phyloP scores from a whole-genome alignment of 225 moss, liverwort and hornwort genomes.

The Polytrichum formosum region DNA sequence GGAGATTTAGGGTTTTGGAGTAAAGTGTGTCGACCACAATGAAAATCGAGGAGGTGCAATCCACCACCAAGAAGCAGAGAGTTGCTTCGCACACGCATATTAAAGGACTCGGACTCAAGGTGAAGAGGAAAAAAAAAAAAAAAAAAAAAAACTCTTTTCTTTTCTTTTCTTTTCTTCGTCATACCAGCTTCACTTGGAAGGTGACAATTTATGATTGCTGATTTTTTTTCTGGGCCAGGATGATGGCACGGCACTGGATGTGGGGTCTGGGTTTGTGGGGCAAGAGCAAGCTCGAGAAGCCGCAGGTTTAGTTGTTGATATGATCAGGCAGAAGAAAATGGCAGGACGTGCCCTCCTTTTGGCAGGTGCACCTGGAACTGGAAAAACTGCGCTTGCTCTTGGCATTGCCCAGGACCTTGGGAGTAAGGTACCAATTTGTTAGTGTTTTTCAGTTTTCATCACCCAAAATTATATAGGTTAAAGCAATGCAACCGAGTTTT shows the following conservation, averaged over 20 bases:
- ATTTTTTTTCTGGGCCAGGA: constrained; percentile 41
- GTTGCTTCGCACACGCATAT: constrained; percentile 95
- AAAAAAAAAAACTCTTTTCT: too few species aligned
- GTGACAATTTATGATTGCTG: too few species aligned
- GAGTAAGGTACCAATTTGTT: constrained; percentile 57
- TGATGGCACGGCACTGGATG: constrained; percentile 80
- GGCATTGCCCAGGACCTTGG: constrained; percentile 98
- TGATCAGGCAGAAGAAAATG: constrained; percentile 99
- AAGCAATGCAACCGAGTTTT: too few species aligned
- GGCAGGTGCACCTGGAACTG: constrained; percentile 93
- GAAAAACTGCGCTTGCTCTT: constrained; percentile 92
- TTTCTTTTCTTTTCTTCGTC: too few species aligned
- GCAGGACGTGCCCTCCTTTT: constrained; percentile 90
- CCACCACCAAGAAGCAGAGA: constrained; percentile 92
- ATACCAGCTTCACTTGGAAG: too few species aligned
- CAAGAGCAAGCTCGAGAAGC: constrained; percentile 96
- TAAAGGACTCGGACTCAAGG: constrained; percentile 90
- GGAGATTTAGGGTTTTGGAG: neutral
- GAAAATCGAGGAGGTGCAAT: constrained; percentile 99
- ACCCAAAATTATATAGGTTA: too few species aligned
- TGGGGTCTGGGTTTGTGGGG: constrained; percentile 89
- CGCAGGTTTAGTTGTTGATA: constrained; percentile 88
- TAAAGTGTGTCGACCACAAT: constrained; percentile 17
- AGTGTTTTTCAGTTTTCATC: too few species aligned
- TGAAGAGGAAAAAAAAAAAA: neutral